Evolutionary conservation across 2,329 filamentous ascomycete species (phyloP).

Genomic region (Zasmidium cellare): DNA sequence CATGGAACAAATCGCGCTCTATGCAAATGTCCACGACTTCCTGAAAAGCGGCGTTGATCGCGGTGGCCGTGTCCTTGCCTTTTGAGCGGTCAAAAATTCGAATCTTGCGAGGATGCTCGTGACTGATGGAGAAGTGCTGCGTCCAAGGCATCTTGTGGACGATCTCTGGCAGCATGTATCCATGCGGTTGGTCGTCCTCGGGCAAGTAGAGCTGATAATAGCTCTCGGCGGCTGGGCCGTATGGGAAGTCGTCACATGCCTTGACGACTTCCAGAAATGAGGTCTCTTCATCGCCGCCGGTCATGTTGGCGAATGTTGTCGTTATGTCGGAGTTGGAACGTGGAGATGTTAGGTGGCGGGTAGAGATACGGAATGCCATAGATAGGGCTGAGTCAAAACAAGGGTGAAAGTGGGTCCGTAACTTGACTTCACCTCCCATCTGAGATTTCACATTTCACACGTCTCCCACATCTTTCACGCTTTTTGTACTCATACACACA

Average conservation of each 20-base stretch:
- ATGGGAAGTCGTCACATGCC: slow-evolving; percentile 40
- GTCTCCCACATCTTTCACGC: too few species aligned
- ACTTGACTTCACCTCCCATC: too few species aligned
- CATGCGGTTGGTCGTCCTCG: slow-evolving; percentile 58
- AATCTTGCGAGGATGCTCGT: slow-evolving; percentile 26
- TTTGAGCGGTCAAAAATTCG: slow-evolving; percentile 48
- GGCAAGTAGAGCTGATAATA: slow-evolving; percentile 68
- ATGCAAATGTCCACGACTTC: slow-evolving; percentile 61
- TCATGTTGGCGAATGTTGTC: neutral
- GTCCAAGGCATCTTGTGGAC: slow-evolving; percentile 58
- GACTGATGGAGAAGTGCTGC: slow-evolving; percentile 56
- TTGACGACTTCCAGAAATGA: slow-evolving; percentile 6
- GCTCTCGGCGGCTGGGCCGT: slow-evolving; percentile 44
- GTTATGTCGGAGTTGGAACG: neutral
- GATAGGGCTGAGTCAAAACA: too few species aligned
- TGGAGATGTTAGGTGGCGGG: neutral
- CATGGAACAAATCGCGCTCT: slow-evolving; percentile 60
- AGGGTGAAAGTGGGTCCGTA: too few species aligned
- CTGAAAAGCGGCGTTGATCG: slow-evolving; percentile 57
- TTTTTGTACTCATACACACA: too few species aligned
- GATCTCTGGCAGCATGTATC: slow-evolving; percentile 61
- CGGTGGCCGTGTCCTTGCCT: slow-evolving; percentile 61
- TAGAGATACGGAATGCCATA: too few species aligned
- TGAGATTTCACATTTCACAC: too few species aligned
- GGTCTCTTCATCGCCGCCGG: neutral